These are phyloP conservation scores for Achaetomium macrosporum DNA, from an alignment of 2,329 filamentous ascomycete genomes.

Conservation along the genomic window DNA sequence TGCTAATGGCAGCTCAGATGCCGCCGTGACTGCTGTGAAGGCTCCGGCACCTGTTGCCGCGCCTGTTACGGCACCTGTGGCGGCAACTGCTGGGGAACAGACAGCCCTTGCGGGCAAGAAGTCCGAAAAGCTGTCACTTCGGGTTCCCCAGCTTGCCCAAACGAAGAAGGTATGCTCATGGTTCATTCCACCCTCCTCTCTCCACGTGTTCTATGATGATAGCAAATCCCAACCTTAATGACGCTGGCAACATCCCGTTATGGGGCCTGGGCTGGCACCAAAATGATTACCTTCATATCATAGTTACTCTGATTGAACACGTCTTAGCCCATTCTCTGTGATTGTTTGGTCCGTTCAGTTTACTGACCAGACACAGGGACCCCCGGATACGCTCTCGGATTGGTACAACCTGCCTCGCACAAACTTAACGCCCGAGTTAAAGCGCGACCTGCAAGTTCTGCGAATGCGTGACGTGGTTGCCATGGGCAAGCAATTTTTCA, in stretches of 20 bases:
- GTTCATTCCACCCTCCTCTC: neutral
- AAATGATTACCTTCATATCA: conserved; percentile 54
- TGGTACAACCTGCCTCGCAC: conserved; percentile 91
- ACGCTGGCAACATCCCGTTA: conserved; percentile 74
- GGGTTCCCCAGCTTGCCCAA: conserved; percentile 26
- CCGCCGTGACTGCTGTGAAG: conserved; percentile 13
- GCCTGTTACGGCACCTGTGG: conserved; percentile 12
- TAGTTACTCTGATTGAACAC: conserved; percentile 60
- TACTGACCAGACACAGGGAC: conserved; percentile 28
- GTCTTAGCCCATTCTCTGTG: conserved; percentile 31
- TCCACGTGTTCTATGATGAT: conserved; percentile 61
- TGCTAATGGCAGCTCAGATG: conserved; percentile 18
- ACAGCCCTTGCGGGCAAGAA: conserved; percentile 16
- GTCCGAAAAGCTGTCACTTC: conserved; percentile 26
- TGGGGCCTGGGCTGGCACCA: conserved; percentile 66
- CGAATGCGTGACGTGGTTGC: conserved; percentile 86
- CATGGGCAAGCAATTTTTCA: conserved; percentile 76
- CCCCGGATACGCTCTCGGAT: conserved; percentile 57
- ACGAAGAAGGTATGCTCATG: conserved; percentile 30
- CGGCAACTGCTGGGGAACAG: conserved; percentile 18
- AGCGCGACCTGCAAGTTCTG: conserved; percentile 81
- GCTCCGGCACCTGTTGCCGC: conserved; percentile 16
- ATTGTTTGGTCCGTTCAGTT: conserved; percentile 5
- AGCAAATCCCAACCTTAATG: conserved; percentile 65
- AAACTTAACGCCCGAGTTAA: conserved; percentile 74